These are phyloP conservation scores for Neocallimastix lanati DNA, from an alignment of 192 early-diverging fungal genomes.

Conservation along the genomic window DNA sequence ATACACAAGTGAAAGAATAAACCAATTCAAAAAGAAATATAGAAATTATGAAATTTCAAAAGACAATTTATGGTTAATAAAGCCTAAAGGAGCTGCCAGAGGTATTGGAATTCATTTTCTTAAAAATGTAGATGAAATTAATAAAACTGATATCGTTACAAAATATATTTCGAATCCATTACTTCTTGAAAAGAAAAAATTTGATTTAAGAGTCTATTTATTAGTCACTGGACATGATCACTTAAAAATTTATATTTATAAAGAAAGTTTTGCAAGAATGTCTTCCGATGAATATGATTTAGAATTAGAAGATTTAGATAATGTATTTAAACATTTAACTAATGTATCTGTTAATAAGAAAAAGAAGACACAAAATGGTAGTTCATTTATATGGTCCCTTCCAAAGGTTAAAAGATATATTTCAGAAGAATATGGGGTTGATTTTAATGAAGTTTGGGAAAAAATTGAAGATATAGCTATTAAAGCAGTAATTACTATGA, in stretches of 20 bases:
- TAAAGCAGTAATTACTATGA: slow-evolving; percentile 19
- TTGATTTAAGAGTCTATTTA: no score
- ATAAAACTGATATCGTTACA: no score
- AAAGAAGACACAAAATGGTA: slow-evolving; percentile 8
- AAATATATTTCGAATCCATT: slow-evolving; percentile 19
- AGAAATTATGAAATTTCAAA: no score
- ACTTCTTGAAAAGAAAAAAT: slow-evolving; percentile 16
- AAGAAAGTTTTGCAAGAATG: slow-evolving; percentile 21
- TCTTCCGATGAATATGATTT: slow-evolving; percentile 14
- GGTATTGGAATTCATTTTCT: no score
- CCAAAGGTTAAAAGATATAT: slow-evolving; percentile 16
- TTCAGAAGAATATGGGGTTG: slow-evolving; percentile 5
- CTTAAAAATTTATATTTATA: slow-evolving; percentile 15
- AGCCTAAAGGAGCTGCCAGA: no score
- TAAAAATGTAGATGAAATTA: no score
- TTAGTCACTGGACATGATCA: no score
- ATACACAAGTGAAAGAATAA: no score
- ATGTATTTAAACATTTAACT: no score
- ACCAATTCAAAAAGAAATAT: no score
- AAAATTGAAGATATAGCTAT: slow-evolving; percentile 14
- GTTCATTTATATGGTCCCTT: slow-evolving; percentile 9
- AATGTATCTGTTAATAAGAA: slow-evolving; percentile 18
- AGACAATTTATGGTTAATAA: no score
- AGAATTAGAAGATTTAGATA: slow-evolving; percentile 4
- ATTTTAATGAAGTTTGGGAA: slow-evolving; percentile 10